Evolutionary conservation across 306 rosid genomes (phyloP), one percentile per base, ranked within the genome.

Genomic region (Senna siamea): DNA sequence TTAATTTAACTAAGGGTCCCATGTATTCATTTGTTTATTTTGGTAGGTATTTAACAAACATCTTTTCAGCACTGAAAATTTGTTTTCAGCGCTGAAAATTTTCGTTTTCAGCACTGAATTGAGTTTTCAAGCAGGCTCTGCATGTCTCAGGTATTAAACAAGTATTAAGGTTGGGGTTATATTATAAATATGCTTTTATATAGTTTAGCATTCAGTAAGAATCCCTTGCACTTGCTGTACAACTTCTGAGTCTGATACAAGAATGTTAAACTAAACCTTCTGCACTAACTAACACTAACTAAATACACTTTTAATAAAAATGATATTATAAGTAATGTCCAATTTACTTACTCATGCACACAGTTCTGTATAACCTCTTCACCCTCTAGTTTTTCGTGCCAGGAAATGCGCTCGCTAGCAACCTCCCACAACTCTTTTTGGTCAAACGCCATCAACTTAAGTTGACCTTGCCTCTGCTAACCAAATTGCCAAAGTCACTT

Each of bases 291-390:
- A 64, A 37, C n/a, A n/a, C n/a, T n/a, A 68, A 34, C 64, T 67
- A 76, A 65, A 73, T 19, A 75, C 28, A 66, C 40, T 26, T 76
- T 22, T 60, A 59, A 76, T 67, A 52, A 69, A 83, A 48, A 55
- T 35, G 17, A 70, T 32, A 51, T 70, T 65, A 58, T 30, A 60
- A 71, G 69, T 63, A 50, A 82, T 37, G 19, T 63, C 11, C 62
- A 50, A 58, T 78, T 75, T 53, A 79, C 99, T 83, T 84, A 94
- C 99, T 94, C 99, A 20, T 92, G 99, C 56, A 94, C 86, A 56
- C 95, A 97, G 69, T 88, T 89, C 83, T 94, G 99, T 61, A 89
- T 82, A 70, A 83, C 90, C 79, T 90, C 99, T 83, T 94, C 99
- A 58, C 90, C 97, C 83, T 92, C 97, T 76, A 94, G 66, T 41